Evolutionary conservation across 1,284 basidiomycete genomes (phyloP), one percentile per base, ranked within the genome.

Genomic region (Boletus subluridellus): DNA sequence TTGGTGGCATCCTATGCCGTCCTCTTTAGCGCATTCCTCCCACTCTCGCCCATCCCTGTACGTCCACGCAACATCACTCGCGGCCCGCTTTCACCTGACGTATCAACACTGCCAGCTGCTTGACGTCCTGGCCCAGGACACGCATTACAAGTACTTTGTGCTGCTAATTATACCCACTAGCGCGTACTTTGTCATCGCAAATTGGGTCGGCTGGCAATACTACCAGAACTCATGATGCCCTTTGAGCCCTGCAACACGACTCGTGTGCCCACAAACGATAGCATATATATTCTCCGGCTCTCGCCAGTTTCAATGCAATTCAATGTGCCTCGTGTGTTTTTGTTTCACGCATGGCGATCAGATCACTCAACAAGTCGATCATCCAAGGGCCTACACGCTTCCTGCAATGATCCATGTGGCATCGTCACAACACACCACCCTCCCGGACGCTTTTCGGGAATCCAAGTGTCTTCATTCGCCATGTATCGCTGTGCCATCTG

Each of bases 151-250:
- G 75, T 96, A 95, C 74, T 85, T 95, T 64, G 69, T 79, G 14
- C 75, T 94, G 14, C 76, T 96, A 45, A 79, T 95, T 49, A 80
- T 97, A 50, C 94, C 95, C 26, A 88, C 88, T 17, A 85, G 80
- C 15, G 80, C 89, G 37, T 94, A 92, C 75, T 95, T 94, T 72
- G 89, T 93, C 53, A 97, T 98, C 68, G 92, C 94, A 45, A 97
- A 97, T 69, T 98, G 95, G 95, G 92, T 94, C 41, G 93, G 94
- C 48, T 96, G 94, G 93, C 92, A 95, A 72, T 95, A 92, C 73
- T 96, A 92, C 73, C 85, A 89, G 48, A 94, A 93, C 73, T 92
- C 92, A 9, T 90, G 70, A 80, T 39, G 7, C 47, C 41, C 3
- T 12, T 32, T 11, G 4, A 15, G 34, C 39, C 58, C 54, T 46